A percentile compares a stretch with the other conserved stretches of the same genome.
Evolutionary conservation across 345 rosid species (phyloP).

Genomic region (Murraya paniculata): DNA sequence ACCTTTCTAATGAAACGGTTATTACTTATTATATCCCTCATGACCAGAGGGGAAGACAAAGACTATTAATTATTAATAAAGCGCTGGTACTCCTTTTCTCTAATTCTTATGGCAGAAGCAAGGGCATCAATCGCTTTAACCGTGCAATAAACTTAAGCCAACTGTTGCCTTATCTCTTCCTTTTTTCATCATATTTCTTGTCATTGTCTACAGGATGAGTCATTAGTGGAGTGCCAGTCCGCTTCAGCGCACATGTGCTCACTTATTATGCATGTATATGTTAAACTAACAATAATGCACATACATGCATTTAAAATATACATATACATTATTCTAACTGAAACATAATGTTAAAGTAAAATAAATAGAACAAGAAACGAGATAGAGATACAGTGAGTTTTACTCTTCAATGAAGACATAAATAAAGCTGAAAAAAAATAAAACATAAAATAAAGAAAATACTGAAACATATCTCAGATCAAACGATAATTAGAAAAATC

Average conservation of each 20-base stretch:
- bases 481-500: too few species aligned
- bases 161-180: slow-evolving; percentile 11
- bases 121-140: background rate
- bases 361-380: too few species aligned
- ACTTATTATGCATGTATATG: background rate
- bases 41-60: background rate
- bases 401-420: too few species aligned
- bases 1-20: slow-evolving; percentile 10
- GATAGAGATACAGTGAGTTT: too few species aligned
- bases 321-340: background rate
- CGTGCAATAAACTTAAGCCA: slow-evolving; percentile 15
- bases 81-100: background rate
- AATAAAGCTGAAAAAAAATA: too few species aligned
- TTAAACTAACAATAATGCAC: too few species aligned
- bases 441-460: too few species aligned
- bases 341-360: too few species aligned
- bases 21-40: too few species aligned
- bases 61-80: too few species aligned
- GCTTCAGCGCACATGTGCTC: background rate
- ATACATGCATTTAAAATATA: background rate
- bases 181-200: background rate
- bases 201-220: background rate
- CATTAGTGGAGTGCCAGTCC: background rate
- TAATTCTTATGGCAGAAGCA: slow-evolving; percentile 5
- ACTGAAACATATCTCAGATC: too few species aligned